Conservation (phyloP, 371 early-diverging fungal genomes). For the Fennellomyces sp. region DNA sequence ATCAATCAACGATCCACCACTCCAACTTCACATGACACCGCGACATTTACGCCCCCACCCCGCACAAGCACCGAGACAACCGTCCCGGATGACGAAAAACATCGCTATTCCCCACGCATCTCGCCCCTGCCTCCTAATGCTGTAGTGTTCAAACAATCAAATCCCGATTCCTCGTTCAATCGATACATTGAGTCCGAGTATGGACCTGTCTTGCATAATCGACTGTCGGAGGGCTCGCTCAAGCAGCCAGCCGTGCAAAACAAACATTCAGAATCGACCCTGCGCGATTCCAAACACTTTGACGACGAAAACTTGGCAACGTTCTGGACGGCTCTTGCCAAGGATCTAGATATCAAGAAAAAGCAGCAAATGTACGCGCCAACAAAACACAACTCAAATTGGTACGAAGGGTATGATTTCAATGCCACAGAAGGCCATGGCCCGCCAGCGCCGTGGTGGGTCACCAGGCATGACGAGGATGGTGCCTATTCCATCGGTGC, state of each 20-base stretch:
- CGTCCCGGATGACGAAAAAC: not conserved
- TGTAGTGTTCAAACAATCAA: conserved; percentile 4
- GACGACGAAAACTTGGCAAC: conserved; percentile 4
- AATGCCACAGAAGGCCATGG: conserved; percentile 8
- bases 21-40: not conserved
- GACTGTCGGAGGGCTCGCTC: conserved; percentile 6
- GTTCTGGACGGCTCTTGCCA: conserved; percentile 12
- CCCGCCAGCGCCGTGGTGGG: conserved; percentile 28
- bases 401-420: conserved; percentile 12
- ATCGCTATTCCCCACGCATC: not conserved
- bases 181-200: conserved; percentile 9
- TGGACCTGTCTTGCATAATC: conserved; percentile 10
- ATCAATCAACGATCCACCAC: not conserved
- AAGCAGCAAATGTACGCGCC: not conserved
- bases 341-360: conserved; percentile 11
- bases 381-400: not conserved
- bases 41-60: conserved; percentile 1
- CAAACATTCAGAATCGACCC: conserved; percentile 12
- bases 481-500: conserved; percentile 35
- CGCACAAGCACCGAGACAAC: conserved; percentile 2
- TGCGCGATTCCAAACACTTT: conserved; percentile 1
- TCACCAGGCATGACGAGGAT: conserved; percentile 31
- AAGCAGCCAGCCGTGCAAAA: conserved; percentile 3
- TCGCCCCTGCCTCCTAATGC: conserved; percentile 15
- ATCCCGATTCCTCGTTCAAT: conserved; percentile 9